Conservation (phyloP, 371 early-diverging fungal species). For the Circinella umbellata region DNA sequence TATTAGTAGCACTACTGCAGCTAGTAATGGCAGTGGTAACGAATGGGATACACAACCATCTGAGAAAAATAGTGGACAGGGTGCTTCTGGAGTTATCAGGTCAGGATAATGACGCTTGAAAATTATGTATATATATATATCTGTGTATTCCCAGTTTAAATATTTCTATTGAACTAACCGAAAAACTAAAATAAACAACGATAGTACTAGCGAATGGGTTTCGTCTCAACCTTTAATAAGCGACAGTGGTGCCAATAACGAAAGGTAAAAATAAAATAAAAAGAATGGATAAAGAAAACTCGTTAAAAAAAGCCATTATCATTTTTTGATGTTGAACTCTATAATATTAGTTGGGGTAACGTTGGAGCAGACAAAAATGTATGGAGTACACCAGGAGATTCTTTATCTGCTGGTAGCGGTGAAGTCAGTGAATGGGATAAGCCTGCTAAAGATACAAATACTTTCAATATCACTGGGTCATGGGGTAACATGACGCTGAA, state of each 20-base stretch:
- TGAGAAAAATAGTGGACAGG: no score
- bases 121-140: no score
- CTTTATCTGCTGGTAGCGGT: background rate
- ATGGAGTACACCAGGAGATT: slow-evolving; percentile 2
- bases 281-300: background rate
- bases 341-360: background rate
- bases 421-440: slow-evolving; percentile 21
- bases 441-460: background rate
- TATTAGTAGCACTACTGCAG: background rate
- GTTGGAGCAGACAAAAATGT: background rate
- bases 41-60: background rate
- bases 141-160: background rate
- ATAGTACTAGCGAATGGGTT: background rate
- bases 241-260: background rate
- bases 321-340: no score
- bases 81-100: no score
- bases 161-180: no score
- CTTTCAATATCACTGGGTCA: slow-evolving; percentile 8
- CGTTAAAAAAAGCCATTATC: no score
- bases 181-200: background rate
- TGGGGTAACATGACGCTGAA: slow-evolving; percentile 22
- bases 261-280: background rate
- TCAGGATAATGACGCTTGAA: no score
- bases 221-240: background rate
- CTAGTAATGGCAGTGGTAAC: background rate